Conservation (phyloP, 768 basidiomycete genomes). For the Trametes cingulata region DNA sequence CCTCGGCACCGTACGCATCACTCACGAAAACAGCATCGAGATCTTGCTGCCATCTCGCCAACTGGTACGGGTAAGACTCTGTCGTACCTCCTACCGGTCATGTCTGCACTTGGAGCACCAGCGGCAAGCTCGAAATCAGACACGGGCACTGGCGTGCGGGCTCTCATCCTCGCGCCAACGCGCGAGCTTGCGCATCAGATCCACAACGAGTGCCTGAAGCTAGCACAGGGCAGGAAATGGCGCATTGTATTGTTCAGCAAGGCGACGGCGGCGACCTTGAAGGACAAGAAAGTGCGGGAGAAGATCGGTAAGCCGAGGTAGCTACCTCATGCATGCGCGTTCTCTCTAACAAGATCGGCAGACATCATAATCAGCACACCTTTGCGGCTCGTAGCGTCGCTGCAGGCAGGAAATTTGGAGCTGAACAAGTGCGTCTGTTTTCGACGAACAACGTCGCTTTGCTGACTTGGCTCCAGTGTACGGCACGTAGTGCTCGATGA, state of each 20-base stretch:
- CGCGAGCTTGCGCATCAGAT: conserved; percentile 97
- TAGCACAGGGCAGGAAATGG: conserved; percentile 84
- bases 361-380: conserved; percentile 95
- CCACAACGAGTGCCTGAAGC: conserved; percentile 83
- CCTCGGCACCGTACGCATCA: neutral
- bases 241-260: conserved; percentile 82
- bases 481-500: conserved; percentile 88
- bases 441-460: conserved; percentile 2
- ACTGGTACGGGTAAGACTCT: conserved; percentile 98
- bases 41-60: conserved; percentile 92
- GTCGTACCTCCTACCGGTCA: conserved; percentile 84
- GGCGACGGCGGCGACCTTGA: conserved; percentile 80
- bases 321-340: neutral
- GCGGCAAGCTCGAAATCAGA: conserved; percentile 46
- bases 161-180: conserved; percentile 86
- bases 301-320: conserved; percentile 64
- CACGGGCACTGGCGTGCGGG: conserved; percentile 63
- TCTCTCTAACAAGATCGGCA: conserved; percentile 29
- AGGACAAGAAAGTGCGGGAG: conserved; percentile 68
- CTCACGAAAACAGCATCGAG: conserved; percentile 55
- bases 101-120: conserved; percentile 60
- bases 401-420: conserved; percentile 67
- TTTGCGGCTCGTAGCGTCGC: conserved; percentile 77
- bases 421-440: conserved; percentile 63
- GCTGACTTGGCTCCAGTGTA: conserved; percentile 51